Base-by-base conservation (phyloP, 2,329 filamentous ascomycete genomes). In the Onygenales sp. region DNA sequence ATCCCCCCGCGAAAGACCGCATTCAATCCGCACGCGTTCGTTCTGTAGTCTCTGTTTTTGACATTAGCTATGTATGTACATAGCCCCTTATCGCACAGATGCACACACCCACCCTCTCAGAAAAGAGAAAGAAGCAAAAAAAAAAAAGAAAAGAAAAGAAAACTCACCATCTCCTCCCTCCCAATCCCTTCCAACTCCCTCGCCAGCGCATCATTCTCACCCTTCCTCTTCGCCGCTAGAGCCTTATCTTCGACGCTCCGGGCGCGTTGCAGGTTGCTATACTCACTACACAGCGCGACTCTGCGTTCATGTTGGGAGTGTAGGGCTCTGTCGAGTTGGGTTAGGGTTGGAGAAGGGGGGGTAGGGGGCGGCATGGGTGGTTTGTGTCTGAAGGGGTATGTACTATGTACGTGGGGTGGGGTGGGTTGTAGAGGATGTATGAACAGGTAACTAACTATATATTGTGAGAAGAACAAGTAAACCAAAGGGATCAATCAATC, bases 171-270 rank as follows among this genome's bases (percentile, higher is more conserved):
- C 64, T 72, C 69, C 58, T 71, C 69, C 9, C 60, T 64, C 55
- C 71, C 69, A 8, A 69, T 69, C 59, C 61, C 63, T 54, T 70
- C 68, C 2, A 69, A 70, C 61, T 71, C 62, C 59, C 65, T 62
- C 54, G 68, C 66, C 45, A 71, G 71, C 41, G 70, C 69, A 41
- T 72, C 69, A 51, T 72, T 69, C 53, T 72, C 69, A 11, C 67
- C 67, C 56, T 70, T 71, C 42, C 69, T 65, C 31, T 70, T 59
- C 10, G 66, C 64, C 50, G 50, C 50, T 14, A 52, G 31, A 32
- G 4, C n/a, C n/a, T 13, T 9, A n/a, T 52, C 50, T 6, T 35
- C 41, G 4, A n/a, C 31, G 11, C 13, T 39, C 17, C 50, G 50
- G 14, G 32, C 8, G 7, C 21, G 31, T 17, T 71, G 61, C 35